Conservation (phyloP, 352 stramenopile species). For the Pythium scleroteichum region DNA sequence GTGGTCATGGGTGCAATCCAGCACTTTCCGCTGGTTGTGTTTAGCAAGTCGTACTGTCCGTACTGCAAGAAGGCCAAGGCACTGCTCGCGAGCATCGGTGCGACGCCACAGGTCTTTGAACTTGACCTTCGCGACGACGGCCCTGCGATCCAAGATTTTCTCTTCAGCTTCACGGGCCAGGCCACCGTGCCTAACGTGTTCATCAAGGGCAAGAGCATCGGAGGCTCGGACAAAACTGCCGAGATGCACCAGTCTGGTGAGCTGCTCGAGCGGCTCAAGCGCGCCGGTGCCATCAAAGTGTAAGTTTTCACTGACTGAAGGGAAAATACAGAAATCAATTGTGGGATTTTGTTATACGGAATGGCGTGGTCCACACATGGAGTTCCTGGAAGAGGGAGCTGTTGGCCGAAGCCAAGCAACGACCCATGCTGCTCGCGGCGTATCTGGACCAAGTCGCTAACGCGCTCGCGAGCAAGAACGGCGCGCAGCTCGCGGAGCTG, state of each 20-base stretch:
- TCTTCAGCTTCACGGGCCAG: slow-evolving; percentile 92
- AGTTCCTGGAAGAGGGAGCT: neutral
- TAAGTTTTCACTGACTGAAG: slow-evolving; percentile 16
- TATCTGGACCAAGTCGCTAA: slow-evolving; percentile 64
- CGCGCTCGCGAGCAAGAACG: slow-evolving; percentile 52
- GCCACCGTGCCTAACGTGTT: slow-evolving; percentile 98
- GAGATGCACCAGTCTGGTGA: slow-evolving; percentile 84
- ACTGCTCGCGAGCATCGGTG: slow-evolving; percentile 54
- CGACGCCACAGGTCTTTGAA: slow-evolving; percentile 73
- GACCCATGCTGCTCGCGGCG: slow-evolving; percentile 53
- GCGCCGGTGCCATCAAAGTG: slow-evolving; percentile 48
- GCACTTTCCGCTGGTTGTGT: slow-evolving; percentile 73
- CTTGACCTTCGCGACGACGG: slow-evolving; percentile 87
- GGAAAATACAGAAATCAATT: slow-evolving; percentile 13
- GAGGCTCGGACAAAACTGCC: slow-evolving; percentile 94
- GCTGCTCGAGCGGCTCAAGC: slow-evolving; percentile 87
- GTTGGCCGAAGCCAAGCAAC: neutral
- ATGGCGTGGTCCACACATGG: slow-evolving; percentile 17
- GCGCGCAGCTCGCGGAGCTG: slow-evolving; percentile 51
- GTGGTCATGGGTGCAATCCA: slow-evolving; percentile 75
- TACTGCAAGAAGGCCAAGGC: slow-evolving; percentile 89
- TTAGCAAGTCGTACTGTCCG: slow-evolving; percentile 86
- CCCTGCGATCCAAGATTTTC: slow-evolving; percentile 88
- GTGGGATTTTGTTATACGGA: neutral
- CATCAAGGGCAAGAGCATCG: slow-evolving; percentile 94